A percentile compares a stretch with the other conserved stretches of the same genome.
phyloP scores from a whole-genome alignment of 2,329 filamentous ascomycete species.

The Epichloe gansuensis region DNA sequence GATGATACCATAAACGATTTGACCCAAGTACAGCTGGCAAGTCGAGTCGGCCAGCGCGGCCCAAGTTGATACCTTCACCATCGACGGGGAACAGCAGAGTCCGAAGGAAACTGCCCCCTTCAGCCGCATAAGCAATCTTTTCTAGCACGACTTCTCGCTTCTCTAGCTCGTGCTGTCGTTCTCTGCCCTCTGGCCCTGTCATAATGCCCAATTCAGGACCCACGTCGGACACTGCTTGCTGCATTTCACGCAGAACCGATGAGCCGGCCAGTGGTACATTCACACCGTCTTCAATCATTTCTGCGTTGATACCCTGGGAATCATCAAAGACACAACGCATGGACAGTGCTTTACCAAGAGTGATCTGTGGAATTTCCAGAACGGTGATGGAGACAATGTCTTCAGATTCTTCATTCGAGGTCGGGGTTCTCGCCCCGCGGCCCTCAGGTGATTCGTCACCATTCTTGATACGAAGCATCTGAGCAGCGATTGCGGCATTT shows the following conservation, averaged over 20 bases:
- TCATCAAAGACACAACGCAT: conserved; percentile 91
- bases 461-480: conserved; percentile 55
- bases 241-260: conserved; percentile 79
- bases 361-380: conserved; percentile 69
- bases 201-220: conserved; percentile 69
- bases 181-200: conserved; percentile 51
- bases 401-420: conserved; percentile 54
- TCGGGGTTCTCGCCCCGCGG: conserved; percentile 48
- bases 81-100: conserved; percentile 67
- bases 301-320: conserved; percentile 78
- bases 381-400: conserved; percentile 86
- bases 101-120: conserved; percentile 71
- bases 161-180: conserved; percentile 68
- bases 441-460: conserved; percentile 57
- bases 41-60: conserved; percentile 66
- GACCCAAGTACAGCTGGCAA: conserved; percentile 61
- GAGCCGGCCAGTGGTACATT: conserved; percentile 60
- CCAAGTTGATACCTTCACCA: conserved; percentile 68
- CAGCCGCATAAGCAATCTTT: conserved; percentile 70
- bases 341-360: conserved; percentile 74
- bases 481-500: conserved; percentile 68
- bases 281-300: conserved; percentile 94
- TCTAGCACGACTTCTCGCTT: conserved; percentile 74
- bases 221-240: conserved; percentile 62
- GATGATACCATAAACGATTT: conserved; percentile 90